Percentiles rank a stretch among this genome's conserved stretches.
phyloP scores from a whole-genome alignment of 345 rosid species.

The Euclidium syriacum region DNA sequence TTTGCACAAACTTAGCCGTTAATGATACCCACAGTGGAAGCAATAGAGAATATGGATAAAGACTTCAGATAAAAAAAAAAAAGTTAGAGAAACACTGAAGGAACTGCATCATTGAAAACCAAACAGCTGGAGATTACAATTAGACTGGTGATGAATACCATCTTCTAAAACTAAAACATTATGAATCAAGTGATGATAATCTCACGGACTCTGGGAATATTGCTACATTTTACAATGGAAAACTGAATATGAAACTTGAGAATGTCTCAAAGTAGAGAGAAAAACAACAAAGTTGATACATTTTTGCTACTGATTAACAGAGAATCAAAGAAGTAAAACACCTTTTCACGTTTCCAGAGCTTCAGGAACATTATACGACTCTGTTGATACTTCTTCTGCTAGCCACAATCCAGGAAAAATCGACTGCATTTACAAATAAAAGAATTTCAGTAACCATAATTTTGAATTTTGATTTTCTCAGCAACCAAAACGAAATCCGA shows the following conservation, averaged over 20 bases:
- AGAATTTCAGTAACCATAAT: background rate
- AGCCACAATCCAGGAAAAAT: slow-evolving; percentile 30
- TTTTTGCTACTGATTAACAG: background rate
- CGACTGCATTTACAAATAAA: background rate
- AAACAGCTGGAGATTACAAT: slow-evolving; percentile 13
- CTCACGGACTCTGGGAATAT: background rate
- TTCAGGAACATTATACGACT: slow-evolving; percentile 5
- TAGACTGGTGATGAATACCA: slow-evolving; percentile 6
- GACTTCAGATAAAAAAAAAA: background rate
- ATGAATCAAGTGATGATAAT: background rate
- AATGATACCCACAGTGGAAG: background rate
- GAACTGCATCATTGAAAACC: background rate
- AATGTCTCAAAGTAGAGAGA: slow-evolving; percentile 1
- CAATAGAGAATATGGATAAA: background rate
- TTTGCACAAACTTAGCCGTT: background rate
- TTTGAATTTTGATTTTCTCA: background rate
- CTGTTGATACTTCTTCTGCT: slow-evolving; percentile 18
- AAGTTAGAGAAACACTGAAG: slow-evolving; percentile 7
- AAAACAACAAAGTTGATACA: slow-evolving; percentile 17
- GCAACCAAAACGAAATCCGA: background rate
- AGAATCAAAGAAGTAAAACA: background rate
- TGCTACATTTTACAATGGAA: slow-evolving; percentile 2
- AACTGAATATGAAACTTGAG: slow-evolving; percentile 3
- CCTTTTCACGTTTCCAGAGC: slow-evolving; percentile 18
- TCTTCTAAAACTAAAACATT: slow-evolving; percentile 9